A percentile compares a stretch with the other conserved stretches of the same genome.
phyloP scores from a whole-genome alignment of 2,329 filamentous ascomycete species.

The Colletotrichum sp. region DNA sequence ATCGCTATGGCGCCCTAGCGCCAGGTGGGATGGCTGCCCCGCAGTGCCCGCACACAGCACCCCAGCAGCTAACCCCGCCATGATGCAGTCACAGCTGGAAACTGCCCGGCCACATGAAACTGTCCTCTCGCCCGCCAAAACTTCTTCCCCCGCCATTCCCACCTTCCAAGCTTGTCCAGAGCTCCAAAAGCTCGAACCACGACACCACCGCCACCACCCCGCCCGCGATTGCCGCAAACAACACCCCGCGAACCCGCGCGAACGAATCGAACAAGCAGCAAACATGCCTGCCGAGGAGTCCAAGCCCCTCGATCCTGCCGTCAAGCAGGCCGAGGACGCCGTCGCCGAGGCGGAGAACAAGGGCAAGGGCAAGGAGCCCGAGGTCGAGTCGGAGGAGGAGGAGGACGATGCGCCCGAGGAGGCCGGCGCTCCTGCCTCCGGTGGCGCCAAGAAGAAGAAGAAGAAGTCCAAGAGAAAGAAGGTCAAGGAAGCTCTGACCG shows the following conservation, averaged over 20 bases:
- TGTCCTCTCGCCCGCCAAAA: conserved; percentile 20
- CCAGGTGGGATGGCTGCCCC: background rate
- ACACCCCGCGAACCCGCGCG: background rate
- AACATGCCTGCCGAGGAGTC: conserved; percentile 64
- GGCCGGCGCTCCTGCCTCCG: conserved; percentile 39
- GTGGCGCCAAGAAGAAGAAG: conserved; percentile 55
- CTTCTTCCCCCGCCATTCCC: conserved; percentile 19
- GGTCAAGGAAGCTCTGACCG: conserved; percentile 51
- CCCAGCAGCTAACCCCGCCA: conserved; percentile 13
- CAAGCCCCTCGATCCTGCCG: conserved; percentile 62
- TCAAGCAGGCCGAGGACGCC: conserved; percentile 51
- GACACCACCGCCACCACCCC: conserved; percentile 1
- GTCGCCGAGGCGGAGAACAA: conserved; percentile 35
- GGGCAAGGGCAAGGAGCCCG: conserved; percentile 48
- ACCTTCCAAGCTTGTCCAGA: conserved; percentile 17
- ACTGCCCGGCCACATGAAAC: conserved; percentile 13
- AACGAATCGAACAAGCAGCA: conserved; percentile 1
- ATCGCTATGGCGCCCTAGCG: background rate
- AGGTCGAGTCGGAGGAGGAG: conserved; percentile 55
- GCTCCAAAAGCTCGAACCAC: conserved; percentile 12
- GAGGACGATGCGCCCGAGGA: conserved; percentile 44
- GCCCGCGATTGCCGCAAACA: background rate
- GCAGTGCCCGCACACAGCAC: background rate
- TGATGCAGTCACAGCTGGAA: conserved; percentile 9
- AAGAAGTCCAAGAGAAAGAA: conserved; percentile 71